Evolutionary conservation across 805 yeast species (phyloP), one percentile per base, ranked within the genome.

Genomic region (Zygotorulaspora danielsina): DNA sequence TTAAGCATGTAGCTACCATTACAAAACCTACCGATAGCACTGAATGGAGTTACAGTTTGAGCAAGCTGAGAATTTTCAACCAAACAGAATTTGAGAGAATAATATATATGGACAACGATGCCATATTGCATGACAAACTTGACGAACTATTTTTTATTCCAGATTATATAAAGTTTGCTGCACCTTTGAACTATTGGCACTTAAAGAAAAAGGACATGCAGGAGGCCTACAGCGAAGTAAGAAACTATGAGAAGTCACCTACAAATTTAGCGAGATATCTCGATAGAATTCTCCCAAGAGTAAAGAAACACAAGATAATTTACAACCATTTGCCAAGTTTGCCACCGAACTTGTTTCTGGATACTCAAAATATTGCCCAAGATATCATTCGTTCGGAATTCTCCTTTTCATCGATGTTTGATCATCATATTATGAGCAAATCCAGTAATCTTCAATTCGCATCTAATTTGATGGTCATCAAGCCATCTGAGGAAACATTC

Each of bases 51-150:
- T 61, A 66, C 4, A 71, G 80, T 39, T 73, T 75, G 46, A 76
- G 81, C 1, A 80, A 80, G 50, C 60, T 79, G 19, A 62, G 69
- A 44, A 69, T 75, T 0, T 79, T 79, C 53, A 65, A 70, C 38
- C 67, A 67, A 48, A 57, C 63, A 0, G 68, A 73, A 24, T 80
- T 66, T 51, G 75, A 76, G 18, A 57, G 81, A 32, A 53, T 80
- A 12, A 67, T 80, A 10, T 78, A 70, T 53, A 56, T 80, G 49
- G 86, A 80, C 54, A 68, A 79, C 7, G 85, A 79, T 59, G 70
- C 79, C 2, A 42, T 67, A 47, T 49, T 77, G 10, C 45, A 54
- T 12, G 54, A 55, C 7, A 56, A 67, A 29, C 42, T 77, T 50
- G 81, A 76, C 56, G 79, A 75, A 42, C 51, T 75, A 29, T 75